These are phyloP conservation scores for Tylopilus sp. DNA, from an alignment of 768 basidiomycete genomes.

Conservation along the genomic window DNA sequence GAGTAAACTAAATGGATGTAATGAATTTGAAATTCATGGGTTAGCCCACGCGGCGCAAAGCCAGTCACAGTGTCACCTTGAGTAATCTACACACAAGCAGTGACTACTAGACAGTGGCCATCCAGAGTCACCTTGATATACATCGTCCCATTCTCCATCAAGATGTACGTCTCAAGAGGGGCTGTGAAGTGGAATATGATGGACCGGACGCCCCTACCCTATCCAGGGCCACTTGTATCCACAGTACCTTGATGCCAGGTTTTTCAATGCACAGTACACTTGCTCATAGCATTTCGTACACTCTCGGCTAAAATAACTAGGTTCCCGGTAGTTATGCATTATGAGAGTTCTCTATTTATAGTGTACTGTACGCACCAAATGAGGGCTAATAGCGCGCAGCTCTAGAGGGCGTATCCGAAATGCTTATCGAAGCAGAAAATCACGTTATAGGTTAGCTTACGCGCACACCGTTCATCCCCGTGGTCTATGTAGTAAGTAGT, in stretches of 20 bases:
- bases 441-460: constrained; percentile 56
- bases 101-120: constrained; percentile 36
- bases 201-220: constrained; percentile 68
- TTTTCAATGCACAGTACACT: background rate
- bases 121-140: constrained; percentile 53
- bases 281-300: too few species aligned
- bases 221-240: constrained; percentile 48
- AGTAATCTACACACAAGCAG: too few species aligned
- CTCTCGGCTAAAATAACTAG: too few species aligned
- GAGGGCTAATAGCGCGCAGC: too few species aligned
- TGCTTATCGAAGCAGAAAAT: constrained; percentile 78
- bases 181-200: constrained; percentile 51
- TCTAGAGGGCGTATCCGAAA: constrained; percentile 51
- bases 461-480: constrained; percentile 77
- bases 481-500: too few species aligned
- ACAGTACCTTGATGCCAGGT: constrained; percentile 53
- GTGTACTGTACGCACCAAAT: too few species aligned
- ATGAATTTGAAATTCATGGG: background rate
- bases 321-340: too few species aligned
- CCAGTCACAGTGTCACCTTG: too few species aligned
- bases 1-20: background rate
- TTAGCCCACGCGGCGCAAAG: too few species aligned
- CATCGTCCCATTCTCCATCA: constrained; percentile 56
- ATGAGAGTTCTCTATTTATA: too few species aligned
- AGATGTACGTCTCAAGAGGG: constrained; percentile 58